Evolutionary conservation across 306 rosid genomes (phyloP).

Genomic region (Lotus japonicus): DNA sequence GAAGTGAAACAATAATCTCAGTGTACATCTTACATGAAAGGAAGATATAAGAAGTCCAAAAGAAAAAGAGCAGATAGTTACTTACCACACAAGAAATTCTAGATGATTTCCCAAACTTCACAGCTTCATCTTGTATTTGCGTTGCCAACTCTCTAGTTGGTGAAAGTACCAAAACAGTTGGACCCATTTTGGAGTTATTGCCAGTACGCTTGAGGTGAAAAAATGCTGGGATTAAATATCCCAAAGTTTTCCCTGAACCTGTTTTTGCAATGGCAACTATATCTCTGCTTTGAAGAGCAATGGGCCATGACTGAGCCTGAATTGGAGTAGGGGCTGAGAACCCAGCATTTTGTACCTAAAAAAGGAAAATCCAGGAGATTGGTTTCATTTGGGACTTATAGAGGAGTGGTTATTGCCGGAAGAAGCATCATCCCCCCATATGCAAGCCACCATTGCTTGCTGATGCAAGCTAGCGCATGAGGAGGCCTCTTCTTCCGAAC

Average conservation of each 20-base stretch:
- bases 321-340: conserved; percentile 98
- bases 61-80: background rate
- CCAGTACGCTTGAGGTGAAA: conserved; percentile 77
- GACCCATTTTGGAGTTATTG: conserved; percentile 67
- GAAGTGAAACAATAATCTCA: background rate
- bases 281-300: conserved; percentile 93
- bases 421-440: conserved; percentile 97
- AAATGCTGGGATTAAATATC: conserved; percentile 89
- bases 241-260: conserved; percentile 97
- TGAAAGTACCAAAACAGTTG: conserved; percentile 79
- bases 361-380: conserved; percentile 64
- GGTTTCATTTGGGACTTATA: conserved; percentile 51
- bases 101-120: conserved; percentile 87
- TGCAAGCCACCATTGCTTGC: conserved; percentile 89
- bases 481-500: conserved; percentile 99
- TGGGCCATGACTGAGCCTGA: conserved; percentile 99
- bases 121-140: conserved; percentile 95
- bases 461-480: conserved; percentile 90
- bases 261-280: conserved; percentile 99
- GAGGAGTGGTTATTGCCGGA: conserved; percentile 61
- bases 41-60: background rate
- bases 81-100: conserved; percentile 79
- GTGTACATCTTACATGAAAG: background rate
- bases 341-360: conserved; percentile 96
- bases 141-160: conserved; percentile 99